phyloP scores from a whole-genome alignment of 2,329 filamentous ascomycete species.

The Arachnomyces sp. region DNA sequence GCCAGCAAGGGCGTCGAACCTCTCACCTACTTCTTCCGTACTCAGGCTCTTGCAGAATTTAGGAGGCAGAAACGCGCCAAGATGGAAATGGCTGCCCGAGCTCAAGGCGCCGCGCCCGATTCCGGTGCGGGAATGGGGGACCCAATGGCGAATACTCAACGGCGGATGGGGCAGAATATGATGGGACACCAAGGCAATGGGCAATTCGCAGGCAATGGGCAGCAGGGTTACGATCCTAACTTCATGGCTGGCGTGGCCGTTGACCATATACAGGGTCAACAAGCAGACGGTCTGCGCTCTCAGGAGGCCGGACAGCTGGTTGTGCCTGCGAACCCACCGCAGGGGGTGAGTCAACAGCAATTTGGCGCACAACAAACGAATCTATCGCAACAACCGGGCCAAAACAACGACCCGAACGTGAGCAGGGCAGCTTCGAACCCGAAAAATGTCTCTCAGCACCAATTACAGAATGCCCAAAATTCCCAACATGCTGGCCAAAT shows the following conservation, averaged over 20 bases:
- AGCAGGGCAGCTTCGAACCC: conserved; percentile 31
- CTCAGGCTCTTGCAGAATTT: conserved; percentile 38
- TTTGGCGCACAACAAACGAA: conserved; percentile 34
- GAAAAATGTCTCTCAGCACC: conserved; percentile 31
- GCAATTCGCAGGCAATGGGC: conserved; percentile 24
- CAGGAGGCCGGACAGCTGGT: conserved; percentile 55
- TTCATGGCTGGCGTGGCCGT: conserved; percentile 36
- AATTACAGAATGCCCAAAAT: conserved; percentile 34
- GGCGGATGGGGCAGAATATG: conserved; percentile 34
- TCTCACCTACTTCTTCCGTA: conserved; percentile 43
- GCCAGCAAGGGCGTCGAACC: conserved; percentile 40
- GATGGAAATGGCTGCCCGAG: conserved; percentile 23
- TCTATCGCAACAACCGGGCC: conserved; percentile 36
- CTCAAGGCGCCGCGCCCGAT: conserved; percentile 22
- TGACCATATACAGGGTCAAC: conserved; percentile 51
- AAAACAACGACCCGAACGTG: conserved; percentile 29
- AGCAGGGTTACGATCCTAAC: conserved; percentile 25
- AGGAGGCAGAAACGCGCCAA: conserved; percentile 26
- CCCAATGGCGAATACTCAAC: conserved; percentile 30
- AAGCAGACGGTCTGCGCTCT: conserved; percentile 52
- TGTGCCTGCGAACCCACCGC: conserved; percentile 55
- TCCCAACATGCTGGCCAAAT: conserved; percentile 33
- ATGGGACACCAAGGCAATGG: conserved; percentile 33
- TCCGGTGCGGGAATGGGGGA: conserved; percentile 28
- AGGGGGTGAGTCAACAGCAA: conserved; percentile 34